Evolutionary conservation across 495 filamentous ascomycete genomes (phyloP), one percentile per base, ranked within the genome.

Genomic region (Amphirosellinia nigrospora): DNA sequence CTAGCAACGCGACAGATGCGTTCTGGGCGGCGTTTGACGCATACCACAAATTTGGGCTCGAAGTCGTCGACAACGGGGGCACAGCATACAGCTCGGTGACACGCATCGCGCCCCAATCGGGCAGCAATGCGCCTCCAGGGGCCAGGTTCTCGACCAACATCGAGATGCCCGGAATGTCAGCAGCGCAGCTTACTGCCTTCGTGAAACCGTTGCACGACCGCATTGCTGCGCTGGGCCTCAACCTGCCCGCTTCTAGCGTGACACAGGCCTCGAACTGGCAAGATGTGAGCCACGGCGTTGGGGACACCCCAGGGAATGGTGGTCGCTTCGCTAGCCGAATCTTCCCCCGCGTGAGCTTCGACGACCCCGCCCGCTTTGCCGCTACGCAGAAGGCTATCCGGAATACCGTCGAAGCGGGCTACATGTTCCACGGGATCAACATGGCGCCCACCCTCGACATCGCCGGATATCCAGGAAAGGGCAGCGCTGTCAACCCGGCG

Each of bases 401-500:
- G 8, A 46, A 73, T 36, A 79, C 82, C 7, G 63, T 85, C 53
- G 78, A 75, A 39, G 77, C 72, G 0, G 84, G 82, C 0, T 79
- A 79, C 16, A 73, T 70, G 1, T 77, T 80, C 59, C 73, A 78
- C 6, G 83, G 82, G 0, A 82, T 86, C 43, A 78, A 83, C 50
- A 65, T 77, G 34, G 45, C 62, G 50, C 74, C 76, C 6, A 73
- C 70, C 8, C 69, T 69, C 13, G 69, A 63, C n/a, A 72, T 73
- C 2, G 76, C 73, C 0, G 76, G 76, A 13, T 78, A 74, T 53
- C 75, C 82, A 6, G 81, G 80, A 34, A 71, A 77, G 8, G 68
- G 78, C 28, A 83, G 79, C 73, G 75, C 85, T 0, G 82, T 80
- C 0, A 85, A 85, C 72, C 85, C 85, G 0, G 85, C 85, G 10